A percentile compares a stretch with the other conserved stretches of the same genome.
Conservation (phyloP, 176 grass and related monocot genomes). For the Avena insularis region DNA sequence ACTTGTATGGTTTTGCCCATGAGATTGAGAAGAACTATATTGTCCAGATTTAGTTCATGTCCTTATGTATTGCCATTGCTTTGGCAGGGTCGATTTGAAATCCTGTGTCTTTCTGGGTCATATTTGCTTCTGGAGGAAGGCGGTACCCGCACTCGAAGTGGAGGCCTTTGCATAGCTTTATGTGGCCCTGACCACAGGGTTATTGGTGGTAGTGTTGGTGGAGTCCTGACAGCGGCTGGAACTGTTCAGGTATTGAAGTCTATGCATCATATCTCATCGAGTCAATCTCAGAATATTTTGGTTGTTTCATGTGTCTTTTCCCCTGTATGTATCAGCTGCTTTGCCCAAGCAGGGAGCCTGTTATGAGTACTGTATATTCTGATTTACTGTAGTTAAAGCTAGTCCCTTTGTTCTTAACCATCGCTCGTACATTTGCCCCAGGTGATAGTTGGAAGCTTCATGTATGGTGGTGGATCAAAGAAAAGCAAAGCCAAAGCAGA, state of each 20-base stretch:
- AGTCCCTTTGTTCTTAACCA: neutral
- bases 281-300: constrained; percentile 2
- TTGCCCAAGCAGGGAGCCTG: neutral
- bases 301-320: neutral
- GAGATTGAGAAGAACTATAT: neutral
- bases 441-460: constrained; percentile 86
- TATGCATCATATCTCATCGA: constrained; percentile 1
- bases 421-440: neutral
- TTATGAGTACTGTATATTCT: neutral
- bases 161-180: constrained; percentile 83
- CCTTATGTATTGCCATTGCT: constrained; percentile 29
- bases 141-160: constrained; percentile 62
- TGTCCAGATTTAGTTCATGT: neutral
- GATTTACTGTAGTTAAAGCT: neutral
- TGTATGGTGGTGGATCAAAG: constrained; percentile 62
- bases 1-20: neutral
- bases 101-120: constrained; percentile 90
- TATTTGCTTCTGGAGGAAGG: constrained; percentile 75
- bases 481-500: constrained; percentile 61
- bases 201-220: constrained; percentile 82
- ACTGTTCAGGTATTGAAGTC: constrained; percentile 73
- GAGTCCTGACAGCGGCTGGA: constrained; percentile 77
- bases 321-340: neutral
- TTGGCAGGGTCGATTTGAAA: constrained; percentile 91
- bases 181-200: constrained; percentile 78